Conservation (phyloP, 2,329 filamentous ascomycete genomes). For the Macrophomina phaseolina region DNA sequence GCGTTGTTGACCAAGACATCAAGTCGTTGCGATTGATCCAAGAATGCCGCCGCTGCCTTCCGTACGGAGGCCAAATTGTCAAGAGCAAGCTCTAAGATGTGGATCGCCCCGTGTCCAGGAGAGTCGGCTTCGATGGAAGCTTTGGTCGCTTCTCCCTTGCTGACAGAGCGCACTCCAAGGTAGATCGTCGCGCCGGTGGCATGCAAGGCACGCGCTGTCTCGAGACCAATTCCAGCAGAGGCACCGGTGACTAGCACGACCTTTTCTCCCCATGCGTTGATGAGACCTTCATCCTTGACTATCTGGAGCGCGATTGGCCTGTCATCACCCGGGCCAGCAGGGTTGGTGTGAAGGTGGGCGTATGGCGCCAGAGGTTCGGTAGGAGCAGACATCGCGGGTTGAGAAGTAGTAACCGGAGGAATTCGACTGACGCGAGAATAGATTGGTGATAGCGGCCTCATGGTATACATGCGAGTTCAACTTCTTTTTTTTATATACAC, state of each 20-base stretch:
- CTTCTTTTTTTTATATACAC: too few species aligned
- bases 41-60: slow-evolving; percentile 42
- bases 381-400: too few species aligned
- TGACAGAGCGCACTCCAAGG: slow-evolving; percentile 36
- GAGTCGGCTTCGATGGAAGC: slow-evolving; percentile 42
- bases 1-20: slow-evolving; percentile 53
- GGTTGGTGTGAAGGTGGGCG: slow-evolving; percentile 31
- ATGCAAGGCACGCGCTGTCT: slow-evolving; percentile 6
- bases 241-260: slow-evolving; percentile 35
- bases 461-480: too few species aligned
- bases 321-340: slow-evolving; percentile 46
- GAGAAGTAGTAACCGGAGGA: too few species aligned
- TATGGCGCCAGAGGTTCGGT: slow-evolving; percentile 16
- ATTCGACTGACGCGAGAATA: too few species aligned
- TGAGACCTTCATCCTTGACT: slow-evolving; percentile 44
- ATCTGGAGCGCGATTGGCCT: slow-evolving; percentile 51
- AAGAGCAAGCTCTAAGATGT: slow-evolving; percentile 46
- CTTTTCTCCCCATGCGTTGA: slow-evolving; percentile 23
- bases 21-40: slow-evolving; percentile 33
- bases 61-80: slow-evolving; percentile 42
- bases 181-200: slow-evolving; percentile 39
- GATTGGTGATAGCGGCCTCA: too few species aligned
- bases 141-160: slow-evolving; percentile 29
- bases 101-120: slow-evolving; percentile 41
- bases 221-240: slow-evolving; percentile 32